Percentiles rank a stretch among this genome's conserved stretches.
phyloP scores from a whole-genome alignment of 208 protist species.

The Naegleria lovaniensis region DNA sequence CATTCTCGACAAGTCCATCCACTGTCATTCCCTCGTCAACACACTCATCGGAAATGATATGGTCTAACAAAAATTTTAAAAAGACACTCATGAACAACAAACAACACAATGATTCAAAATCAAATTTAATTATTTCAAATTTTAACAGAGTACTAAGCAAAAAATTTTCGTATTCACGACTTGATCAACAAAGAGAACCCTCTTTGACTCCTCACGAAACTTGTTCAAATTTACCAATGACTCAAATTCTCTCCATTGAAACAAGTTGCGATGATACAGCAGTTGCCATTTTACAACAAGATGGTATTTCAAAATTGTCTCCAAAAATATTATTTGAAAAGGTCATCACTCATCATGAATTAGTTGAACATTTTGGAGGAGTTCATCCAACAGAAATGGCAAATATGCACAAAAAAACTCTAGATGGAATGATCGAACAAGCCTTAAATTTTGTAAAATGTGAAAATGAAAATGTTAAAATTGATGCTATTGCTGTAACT shows the following conservation, averaged over 20 bases:
- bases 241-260: conserved; percentile 41
- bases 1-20: too few species aligned
- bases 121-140: too few species aligned
- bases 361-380: conserved; percentile 29
- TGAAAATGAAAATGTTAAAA: background rate
- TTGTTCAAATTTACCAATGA: background rate
- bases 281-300: conserved; percentile 31
- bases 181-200: too few species aligned
- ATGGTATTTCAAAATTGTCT: background rate
- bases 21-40: too few species aligned
- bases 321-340: conserved; percentile 25
- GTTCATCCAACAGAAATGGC: conserved; percentile 14
- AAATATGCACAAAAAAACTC: background rate
- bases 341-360: conserved; percentile 28
- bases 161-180: too few species aligned
- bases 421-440: background rate
- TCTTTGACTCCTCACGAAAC: too few species aligned
- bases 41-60: background rate
- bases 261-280: conserved; percentile 50
- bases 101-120: too few species aligned
- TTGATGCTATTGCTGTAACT: conserved; percentile 28
- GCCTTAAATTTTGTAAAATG: background rate
- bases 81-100: too few species aligned
- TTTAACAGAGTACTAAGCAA: too few species aligned
- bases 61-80: too few species aligned